These are phyloP conservation scores for Fraxinus greggii DNA, from an alignment of 305 asterid species.

Conservation along the genomic window DNA sequence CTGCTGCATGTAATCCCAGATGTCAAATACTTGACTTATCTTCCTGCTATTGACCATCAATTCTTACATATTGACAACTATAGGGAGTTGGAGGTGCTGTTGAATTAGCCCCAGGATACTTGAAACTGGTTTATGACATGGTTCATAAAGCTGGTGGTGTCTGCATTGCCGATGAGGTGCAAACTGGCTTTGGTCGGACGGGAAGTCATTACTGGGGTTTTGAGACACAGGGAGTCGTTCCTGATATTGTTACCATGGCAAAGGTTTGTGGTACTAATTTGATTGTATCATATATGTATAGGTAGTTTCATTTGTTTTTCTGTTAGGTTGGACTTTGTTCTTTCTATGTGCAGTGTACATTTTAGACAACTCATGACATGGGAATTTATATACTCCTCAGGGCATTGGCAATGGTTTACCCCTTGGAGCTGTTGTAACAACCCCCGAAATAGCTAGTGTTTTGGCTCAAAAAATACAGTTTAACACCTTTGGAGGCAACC, in stretches of 20 bases:
- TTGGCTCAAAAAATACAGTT: conserved; percentile 84
- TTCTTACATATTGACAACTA: conserved; percentile 26
- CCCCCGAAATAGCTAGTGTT: conserved; percentile 88
- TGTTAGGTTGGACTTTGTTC: conserved; percentile 6
- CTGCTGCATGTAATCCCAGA: background rate
- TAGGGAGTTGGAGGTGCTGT: conserved; percentile 99
- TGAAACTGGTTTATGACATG: conserved; percentile 78
- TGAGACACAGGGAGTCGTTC: conserved; percentile 86
- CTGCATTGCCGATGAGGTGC: conserved; percentile 98
- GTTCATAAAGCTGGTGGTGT: conserved; percentile 91
- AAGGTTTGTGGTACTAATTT: conserved; percentile 44
- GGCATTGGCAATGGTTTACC: conserved; percentile 96
- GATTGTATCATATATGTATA: background rate
- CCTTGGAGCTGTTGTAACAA: conserved; percentile 95
- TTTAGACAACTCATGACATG: conserved; percentile 11
- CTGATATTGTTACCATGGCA: conserved; percentile 99
- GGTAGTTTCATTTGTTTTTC: background rate
- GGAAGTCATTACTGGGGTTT: conserved; percentile 98
- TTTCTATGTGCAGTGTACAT: conserved; percentile 4
- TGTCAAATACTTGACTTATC: background rate
- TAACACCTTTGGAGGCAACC: conserved; percentile 96
- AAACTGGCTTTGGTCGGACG: conserved; percentile 95
- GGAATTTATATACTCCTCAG: conserved; percentile 37
- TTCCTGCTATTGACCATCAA: conserved; percentile 19
- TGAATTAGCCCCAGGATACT: conserved; percentile 93